Evolutionary conservation across 129 eudicot genomes (phyloP).

Genomic region (Glebionis coronaria): DNA sequence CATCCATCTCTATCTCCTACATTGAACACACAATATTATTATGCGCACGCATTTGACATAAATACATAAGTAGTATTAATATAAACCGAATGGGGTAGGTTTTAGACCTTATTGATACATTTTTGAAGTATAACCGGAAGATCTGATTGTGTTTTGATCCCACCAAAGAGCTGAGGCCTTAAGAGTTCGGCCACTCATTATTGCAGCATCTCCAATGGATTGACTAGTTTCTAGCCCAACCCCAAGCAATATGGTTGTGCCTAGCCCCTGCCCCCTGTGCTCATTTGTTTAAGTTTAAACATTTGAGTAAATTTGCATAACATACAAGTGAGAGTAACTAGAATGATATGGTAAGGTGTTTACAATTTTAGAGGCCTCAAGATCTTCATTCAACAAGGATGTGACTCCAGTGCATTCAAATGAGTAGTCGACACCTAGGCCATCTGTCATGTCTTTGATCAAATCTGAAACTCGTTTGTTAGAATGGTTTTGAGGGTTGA

Average conservation of each 20-base stretch:
- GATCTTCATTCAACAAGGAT: conserved; percentile 46
- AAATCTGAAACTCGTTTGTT: conserved; percentile 33
- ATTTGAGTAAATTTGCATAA: background rate
- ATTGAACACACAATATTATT: too few relatives aligned
- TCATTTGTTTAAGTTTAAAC: background rate
- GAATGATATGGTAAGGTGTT: background rate
- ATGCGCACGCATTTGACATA: background rate
- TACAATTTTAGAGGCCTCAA: conserved; percentile 55
- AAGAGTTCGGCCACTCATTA: conserved; percentile 40
- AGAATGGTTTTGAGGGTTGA: conserved; percentile 42
- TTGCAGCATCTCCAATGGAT: conserved; percentile 20
- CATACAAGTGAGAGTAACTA: background rate
- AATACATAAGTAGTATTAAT: background rate
- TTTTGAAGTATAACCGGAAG: conserved; percentile 3
- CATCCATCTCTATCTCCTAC: too few relatives aligned
- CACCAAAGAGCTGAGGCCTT: conserved; percentile 50
- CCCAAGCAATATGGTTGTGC: conserved; percentile 40
- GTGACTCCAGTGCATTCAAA: conserved; percentile 60
- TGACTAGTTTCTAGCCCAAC: conserved; percentile 31
- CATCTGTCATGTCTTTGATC: conserved; percentile 45
- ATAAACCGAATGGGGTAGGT: background rate
- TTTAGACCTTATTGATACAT: background rate
- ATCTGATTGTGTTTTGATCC: conserved; percentile 25
- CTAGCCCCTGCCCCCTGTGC: conserved; percentile 59
- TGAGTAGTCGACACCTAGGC: conserved; percentile 49